A percentile compares a stretch with the other conserved stretches of the same genome.
phyloP scores from a whole-genome alignment of 768 basidiomycete species.

The Rhizopogon roseolus region DNA sequence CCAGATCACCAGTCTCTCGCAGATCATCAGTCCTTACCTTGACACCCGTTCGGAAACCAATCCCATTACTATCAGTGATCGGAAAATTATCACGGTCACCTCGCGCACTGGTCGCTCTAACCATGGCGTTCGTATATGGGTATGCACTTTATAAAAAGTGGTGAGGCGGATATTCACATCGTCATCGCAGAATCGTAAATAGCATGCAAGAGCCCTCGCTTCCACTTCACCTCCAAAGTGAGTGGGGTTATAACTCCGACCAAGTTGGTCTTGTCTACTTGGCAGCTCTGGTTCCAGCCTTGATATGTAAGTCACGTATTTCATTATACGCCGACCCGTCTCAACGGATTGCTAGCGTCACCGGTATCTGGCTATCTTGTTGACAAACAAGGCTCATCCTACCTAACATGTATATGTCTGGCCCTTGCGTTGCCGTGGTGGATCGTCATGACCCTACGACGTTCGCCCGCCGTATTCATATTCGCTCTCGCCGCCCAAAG shows the following conservation, averaged over 20 bases:
- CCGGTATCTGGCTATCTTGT: conserved; percentile 53
- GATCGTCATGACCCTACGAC: conserved; percentile 48
- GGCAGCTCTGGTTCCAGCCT: conserved; percentile 56
- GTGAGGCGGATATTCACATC: background rate
- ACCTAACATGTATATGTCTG: conserved; percentile 44
- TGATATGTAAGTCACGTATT: conserved; percentile 48
- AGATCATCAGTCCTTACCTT: conserved; percentile 3
- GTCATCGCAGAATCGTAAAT: conserved; percentile 35
- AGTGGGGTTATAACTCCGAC: conserved; percentile 44
- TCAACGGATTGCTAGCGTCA: conserved; percentile 36
- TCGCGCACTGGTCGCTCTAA: conserved; percentile 42
- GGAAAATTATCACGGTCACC: conserved; percentile 37
- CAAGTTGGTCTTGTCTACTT: conserved; percentile 65
- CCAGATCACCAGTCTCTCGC: background rate
- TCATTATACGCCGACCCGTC: background rate
- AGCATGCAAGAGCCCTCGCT: conserved; percentile 53
- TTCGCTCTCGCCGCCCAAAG: conserved; percentile 47
- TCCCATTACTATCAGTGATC: conserved; percentile 40
- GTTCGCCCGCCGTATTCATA: conserved; percentile 39
- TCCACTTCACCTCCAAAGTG: conserved; percentile 46
- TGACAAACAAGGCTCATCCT: conserved; percentile 55
- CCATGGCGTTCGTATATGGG: conserved; percentile 52
- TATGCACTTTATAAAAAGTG: conserved; percentile 18
- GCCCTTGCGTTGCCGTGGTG: conserved; percentile 61
- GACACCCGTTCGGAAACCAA: conserved; percentile 14